phyloP scores from a whole-genome alignment of 805 yeast genomes.

The Saturnispora ahearnii region DNA sequence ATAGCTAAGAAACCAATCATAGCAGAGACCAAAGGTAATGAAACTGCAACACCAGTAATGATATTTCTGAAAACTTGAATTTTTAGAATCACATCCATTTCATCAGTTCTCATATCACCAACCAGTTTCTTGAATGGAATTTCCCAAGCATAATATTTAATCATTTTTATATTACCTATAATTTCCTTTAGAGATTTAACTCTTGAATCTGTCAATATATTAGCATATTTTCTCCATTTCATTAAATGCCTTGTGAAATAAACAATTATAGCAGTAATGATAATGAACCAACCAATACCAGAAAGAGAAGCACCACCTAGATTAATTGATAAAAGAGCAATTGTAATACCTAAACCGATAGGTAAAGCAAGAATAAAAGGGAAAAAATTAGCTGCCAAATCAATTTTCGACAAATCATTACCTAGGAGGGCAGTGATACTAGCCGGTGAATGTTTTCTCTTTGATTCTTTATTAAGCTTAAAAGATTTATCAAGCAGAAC shows the following conservation, averaged over 20 bases:
- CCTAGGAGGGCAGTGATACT: slow-evolving; percentile 71
- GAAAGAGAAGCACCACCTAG: slow-evolving; percentile 67
- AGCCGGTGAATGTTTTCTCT: slow-evolving; percentile 54
- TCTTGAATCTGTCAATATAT: slow-evolving; percentile 63
- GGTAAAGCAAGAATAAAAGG: slow-evolving; percentile 60
- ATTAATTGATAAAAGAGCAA: slow-evolving; percentile 55
- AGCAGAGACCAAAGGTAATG: slow-evolving; percentile 64
- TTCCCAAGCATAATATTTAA: slow-evolving; percentile 91
- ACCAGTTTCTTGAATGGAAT: slow-evolving; percentile 57
- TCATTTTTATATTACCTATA: slow-evolving; percentile 65
- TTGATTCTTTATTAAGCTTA: slow-evolving; percentile 46
- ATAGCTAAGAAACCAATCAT: slow-evolving; percentile 44
- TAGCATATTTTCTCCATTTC: slow-evolving; percentile 46
- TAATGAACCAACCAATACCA: slow-evolving; percentile 51
- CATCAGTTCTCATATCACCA: slow-evolving; percentile 46
- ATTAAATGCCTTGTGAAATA: slow-evolving; percentile 44
- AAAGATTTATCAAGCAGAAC: slow-evolving; percentile 64
- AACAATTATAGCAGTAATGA: slow-evolving; percentile 42
- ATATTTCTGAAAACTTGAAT: slow-evolving; percentile 59
- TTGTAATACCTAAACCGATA: slow-evolving; percentile 49
- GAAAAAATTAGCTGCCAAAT: slow-evolving; percentile 62
- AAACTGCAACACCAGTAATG: slow-evolving; percentile 55
- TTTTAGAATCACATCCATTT: slow-evolving; percentile 49
- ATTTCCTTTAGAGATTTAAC: slow-evolving; percentile 72
- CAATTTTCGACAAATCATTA: slow-evolving; percentile 74